Conservation (phyloP, 495 filamentous ascomycete species). For the Tuber indicum region DNA sequence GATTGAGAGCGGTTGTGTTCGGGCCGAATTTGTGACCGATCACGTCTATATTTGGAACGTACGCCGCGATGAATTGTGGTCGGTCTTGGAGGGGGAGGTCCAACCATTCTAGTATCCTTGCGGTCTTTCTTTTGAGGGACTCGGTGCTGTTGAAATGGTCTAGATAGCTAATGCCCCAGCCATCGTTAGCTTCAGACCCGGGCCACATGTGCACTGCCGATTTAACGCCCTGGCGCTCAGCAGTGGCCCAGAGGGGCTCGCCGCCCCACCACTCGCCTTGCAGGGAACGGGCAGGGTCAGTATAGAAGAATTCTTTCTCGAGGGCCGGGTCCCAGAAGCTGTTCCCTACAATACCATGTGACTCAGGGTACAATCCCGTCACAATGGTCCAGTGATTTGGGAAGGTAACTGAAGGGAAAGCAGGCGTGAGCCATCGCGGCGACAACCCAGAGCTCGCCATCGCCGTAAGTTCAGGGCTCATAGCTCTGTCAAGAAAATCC, state of each 20-base stretch:
- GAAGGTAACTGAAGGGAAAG: conserved; percentile 94
- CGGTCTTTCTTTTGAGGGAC: conserved; percentile 62
- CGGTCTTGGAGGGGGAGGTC: conserved; percentile 68
- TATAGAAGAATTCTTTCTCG: conserved; percentile 79
- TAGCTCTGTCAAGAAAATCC: conserved; percentile 74
- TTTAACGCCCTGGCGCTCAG: conserved; percentile 67
- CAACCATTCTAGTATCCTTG: conserved; percentile 67
- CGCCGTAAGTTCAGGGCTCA: conserved; percentile 74
- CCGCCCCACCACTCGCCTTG: conserved; percentile 87
- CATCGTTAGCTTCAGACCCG: conserved; percentile 75
- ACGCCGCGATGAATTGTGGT: conserved; percentile 87
- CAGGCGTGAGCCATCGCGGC: conserved; percentile 81
- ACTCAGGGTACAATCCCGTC: conserved; percentile 86
- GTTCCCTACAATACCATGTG: conserved; percentile 89
- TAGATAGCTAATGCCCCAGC: conserved; percentile 55
- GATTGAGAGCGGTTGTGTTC: conserved; percentile 81
- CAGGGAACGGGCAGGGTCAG: conserved; percentile 62
- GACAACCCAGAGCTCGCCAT: conserved; percentile 81
- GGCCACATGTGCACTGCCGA: conserved; percentile 98
- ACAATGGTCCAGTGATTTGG: conserved; percentile 96
- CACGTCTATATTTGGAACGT: conserved; percentile 83
- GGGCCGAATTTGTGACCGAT: conserved; percentile 85
- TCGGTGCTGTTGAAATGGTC: conserved; percentile 81
- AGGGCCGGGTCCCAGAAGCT: conserved; percentile 80
- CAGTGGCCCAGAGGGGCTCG: conserved; percentile 88